These are phyloP conservation scores for Cucumis cinereus DNA, from an alignment of 306 rosid species.

Conservation along the genomic window DNA sequence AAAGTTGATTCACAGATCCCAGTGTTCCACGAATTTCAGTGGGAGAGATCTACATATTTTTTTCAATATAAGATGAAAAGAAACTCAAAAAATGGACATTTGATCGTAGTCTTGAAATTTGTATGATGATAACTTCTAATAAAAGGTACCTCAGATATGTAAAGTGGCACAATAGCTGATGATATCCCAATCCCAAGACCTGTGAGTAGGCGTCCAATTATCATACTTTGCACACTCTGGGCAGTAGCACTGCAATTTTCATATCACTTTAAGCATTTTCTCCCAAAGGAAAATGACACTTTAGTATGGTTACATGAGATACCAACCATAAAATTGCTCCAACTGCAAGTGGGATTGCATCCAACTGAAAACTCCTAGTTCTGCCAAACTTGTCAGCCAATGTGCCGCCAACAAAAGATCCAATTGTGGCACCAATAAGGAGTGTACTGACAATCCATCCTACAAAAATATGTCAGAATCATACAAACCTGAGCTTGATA, in stretches of 20 bases:
- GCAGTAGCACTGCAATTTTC: conserved; percentile 67
- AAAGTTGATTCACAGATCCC: conserved; percentile 86
- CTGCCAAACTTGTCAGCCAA: conserved; percentile 93
- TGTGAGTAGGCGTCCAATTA: conserved; percentile 80
- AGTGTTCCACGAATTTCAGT: conserved; percentile 91
- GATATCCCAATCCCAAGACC: conserved; percentile 90
- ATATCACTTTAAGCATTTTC: neutral
- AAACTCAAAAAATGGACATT: neutral
- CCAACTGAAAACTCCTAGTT: conserved; percentile 75
- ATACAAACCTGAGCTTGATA: conserved; percentile 10
- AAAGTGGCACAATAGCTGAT: conserved; percentile 88
- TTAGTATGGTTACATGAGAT: neutral
- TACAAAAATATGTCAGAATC: conserved; percentile 23
- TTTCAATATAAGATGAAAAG: conserved; percentile 3
- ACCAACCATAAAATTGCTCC: conserved; percentile 80
- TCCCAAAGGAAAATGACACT: conserved; percentile 12
- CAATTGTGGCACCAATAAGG: conserved; percentile 84
- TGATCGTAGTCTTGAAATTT: neutral
- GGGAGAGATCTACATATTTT: conserved; percentile 61
- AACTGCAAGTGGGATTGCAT: conserved; percentile 67
- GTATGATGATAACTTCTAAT: neutral
- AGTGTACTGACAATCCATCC: conserved; percentile 89
- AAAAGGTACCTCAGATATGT: conserved; percentile 78
- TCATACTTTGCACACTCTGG: conserved; percentile 80
- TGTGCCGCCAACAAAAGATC: conserved; percentile 87